A percentile compares a stretch with the other conserved stretches of the same genome.
Conservation (phyloP, 768 basidiomycete species). For the Galerina marginata region DNA sequence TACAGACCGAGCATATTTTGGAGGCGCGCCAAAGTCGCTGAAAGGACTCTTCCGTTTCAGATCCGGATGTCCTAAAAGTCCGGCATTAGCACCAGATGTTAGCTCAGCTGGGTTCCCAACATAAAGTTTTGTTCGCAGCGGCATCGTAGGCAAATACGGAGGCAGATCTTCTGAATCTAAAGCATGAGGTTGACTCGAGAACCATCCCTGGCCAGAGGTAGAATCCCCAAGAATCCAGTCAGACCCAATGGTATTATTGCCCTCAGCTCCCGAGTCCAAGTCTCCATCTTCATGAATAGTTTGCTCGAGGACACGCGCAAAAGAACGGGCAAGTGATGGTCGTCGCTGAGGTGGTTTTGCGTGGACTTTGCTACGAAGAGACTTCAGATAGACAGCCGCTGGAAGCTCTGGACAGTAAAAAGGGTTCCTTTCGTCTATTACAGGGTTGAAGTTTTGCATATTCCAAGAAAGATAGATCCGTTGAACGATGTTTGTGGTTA, state of each 20-base stretch:
- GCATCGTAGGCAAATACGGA: constrained; percentile 19
- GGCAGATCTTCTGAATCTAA: constrained; percentile 18
- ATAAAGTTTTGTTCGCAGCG: background rate
- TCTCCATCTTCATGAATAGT: constrained; percentile 21
- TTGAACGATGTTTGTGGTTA: too few relatives aligned
- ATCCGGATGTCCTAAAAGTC: constrained; percentile 3
- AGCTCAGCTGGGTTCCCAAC: background rate
- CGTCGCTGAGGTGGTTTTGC: constrained; percentile 16
- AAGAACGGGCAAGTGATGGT: constrained; percentile 33
- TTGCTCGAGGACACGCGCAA: constrained; percentile 38
- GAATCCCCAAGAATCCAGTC: constrained; percentile 20
- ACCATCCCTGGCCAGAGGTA: constrained; percentile 14
- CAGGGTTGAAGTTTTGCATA: constrained; percentile 26
- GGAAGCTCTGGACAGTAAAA: constrained; percentile 60
- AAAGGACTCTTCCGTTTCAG: constrained; percentile 39
- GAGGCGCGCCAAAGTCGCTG: constrained; percentile 47
- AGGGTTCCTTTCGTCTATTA: constrained; percentile 59
- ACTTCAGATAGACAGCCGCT: constrained; percentile 50
- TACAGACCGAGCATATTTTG: constrained; percentile 50
- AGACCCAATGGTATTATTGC: constrained; percentile 12
- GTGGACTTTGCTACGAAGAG: constrained; percentile 40
- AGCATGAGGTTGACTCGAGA: constrained; percentile 8
- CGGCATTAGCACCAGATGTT: background rate
- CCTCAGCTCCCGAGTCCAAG: constrained; percentile 20
- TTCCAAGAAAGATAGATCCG: background rate